These are phyloP conservation scores for Pugionium cornutum DNA, from an alignment of 345 rosid genomes.

Conservation along the genomic window DNA sequence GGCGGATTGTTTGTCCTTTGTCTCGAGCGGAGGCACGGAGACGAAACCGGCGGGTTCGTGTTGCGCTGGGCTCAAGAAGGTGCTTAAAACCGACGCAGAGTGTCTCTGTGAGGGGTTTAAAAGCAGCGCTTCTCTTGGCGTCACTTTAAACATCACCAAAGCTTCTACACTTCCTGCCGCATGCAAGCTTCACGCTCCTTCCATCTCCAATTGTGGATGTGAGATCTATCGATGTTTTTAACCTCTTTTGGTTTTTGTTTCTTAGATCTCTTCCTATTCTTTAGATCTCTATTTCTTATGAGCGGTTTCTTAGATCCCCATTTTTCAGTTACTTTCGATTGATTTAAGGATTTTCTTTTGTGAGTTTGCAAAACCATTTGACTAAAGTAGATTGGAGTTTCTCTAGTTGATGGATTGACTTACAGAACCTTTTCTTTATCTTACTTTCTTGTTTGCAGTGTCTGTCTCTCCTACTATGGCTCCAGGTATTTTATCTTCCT, in stretches of 20 bases:
- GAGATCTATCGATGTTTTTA: slow-evolving; percentile 7
- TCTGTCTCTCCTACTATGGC: slow-evolving; percentile 34
- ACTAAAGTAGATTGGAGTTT: background rate
- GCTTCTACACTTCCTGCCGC: slow-evolving; percentile 43
- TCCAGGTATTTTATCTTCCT: slow-evolving; percentile 33
- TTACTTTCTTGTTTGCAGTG: slow-evolving; percentile 26
- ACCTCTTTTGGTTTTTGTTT: no score
- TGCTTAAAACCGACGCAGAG: slow-evolving; percentile 33
- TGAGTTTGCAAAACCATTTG: background rate
- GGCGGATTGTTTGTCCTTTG: slow-evolving; percentile 49
- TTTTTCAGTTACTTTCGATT: background rate
- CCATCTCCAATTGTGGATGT: slow-evolving; percentile 40
- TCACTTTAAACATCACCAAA: slow-evolving; percentile 44
- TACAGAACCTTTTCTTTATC: background rate
- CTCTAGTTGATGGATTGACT: background rate
- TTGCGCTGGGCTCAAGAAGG: slow-evolving; percentile 47
- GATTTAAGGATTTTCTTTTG: background rate
- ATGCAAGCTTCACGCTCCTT: slow-evolving; percentile 47
- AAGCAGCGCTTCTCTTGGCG: slow-evolving; percentile 43
- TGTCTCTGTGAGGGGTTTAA: slow-evolving; percentile 52
- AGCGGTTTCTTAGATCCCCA: background rate
- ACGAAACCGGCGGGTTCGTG: slow-evolving; percentile 35
- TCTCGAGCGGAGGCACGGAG: slow-evolving; percentile 22
- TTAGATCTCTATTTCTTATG: background rate
- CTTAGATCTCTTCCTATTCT: background rate